Evolutionary conservation across 805 yeast genomes (phyloP), one percentile per base, ranked within the genome.

Genomic region (Cyberlindnera misumaiensis): DNA sequence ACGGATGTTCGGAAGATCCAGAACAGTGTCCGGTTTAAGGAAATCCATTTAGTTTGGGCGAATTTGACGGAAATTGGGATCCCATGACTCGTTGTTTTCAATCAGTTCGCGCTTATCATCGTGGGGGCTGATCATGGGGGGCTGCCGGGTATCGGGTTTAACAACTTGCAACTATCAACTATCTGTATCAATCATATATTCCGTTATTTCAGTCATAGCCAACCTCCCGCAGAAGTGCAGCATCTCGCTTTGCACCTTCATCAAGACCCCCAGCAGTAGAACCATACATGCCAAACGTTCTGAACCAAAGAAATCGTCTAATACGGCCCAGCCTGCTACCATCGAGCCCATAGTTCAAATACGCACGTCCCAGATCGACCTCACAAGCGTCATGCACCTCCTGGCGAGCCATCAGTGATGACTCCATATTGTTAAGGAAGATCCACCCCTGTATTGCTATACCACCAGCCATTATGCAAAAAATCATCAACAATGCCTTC

Each of bases 11-110:
- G 67, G 68, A 42, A 93, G 67, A 52, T 87, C 75, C 36, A 93
- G 70, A 6, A 86, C 96, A 0, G 94, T 75, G 35, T 81, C 83
- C 13, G 95, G 93, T 48, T 79, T 76, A 58, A 74, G 72, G 60
- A 88, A 89, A 63, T 89, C 94, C 96, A 89, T 87, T 12, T 20
- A 8, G 8, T n/a, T n/a, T n/a, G n/a, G n/a, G n/a, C n/a, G n/a
- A n/a, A n/a, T n/a, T n/a, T n/a, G n/a, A n/a, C n/a, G n/a, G n/a
- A n/a, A n/a, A n/a, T n/a, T n/a, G n/a, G n/a, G n/a, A n/a, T n/a
- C n/a, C n/a, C n/a, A n/a, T n/a, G n/a, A n/a, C n/a, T n/a, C n/a
- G n/a, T n/a, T n/a, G n/a, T n/a, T n/a, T n/a, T n/a, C n/a, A n/a
- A n/a, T n/a, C n/a, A n/a, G n/a, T n/a, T n/a, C n/a, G n/a, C n/a